Conservation (phyloP, 2,329 filamentous ascomycete species). For the Ophiostoma sp. region DNA sequence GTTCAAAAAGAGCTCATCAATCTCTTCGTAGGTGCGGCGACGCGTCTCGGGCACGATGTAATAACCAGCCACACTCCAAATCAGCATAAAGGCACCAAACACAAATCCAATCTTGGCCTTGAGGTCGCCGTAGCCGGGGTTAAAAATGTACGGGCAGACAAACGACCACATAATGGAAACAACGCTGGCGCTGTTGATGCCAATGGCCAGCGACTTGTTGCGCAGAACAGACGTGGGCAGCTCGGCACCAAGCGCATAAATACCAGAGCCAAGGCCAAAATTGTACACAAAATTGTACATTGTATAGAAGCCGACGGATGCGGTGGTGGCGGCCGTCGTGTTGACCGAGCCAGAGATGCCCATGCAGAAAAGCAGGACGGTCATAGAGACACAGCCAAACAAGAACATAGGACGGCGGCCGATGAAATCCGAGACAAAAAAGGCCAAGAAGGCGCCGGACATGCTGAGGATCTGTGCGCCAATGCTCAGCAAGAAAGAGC, state of each 20-base stretch:
- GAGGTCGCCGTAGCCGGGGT: conserved; percentile 33
- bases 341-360: conserved; percentile 33
- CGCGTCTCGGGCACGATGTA: conserved; percentile 57
- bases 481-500: conserved; percentile 35
- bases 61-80: conserved; percentile 40
- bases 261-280: conserved; percentile 32
- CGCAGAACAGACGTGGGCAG: conserved; percentile 33
- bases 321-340: conserved; percentile 28
- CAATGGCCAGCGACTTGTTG: conserved; percentile 32
- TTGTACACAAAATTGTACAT: conserved; percentile 34
- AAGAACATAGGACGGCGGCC: conserved; percentile 23
- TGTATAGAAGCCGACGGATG: conserved; percentile 33
- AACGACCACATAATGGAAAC: conserved; percentile 31
- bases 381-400: conserved; percentile 10
- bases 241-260: conserved; percentile 33
- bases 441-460: conserved; percentile 40
- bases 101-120: conserved; percentile 34
- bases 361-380: conserved; percentile 38
- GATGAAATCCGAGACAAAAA: conserved; percentile 14
- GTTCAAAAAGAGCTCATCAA: conserved; percentile 25
- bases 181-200: conserved; percentile 23
- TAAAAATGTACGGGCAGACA: conserved; percentile 35
- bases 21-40: conserved; percentile 23
- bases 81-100: conserved; percentile 32
- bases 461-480: conserved; percentile 43